These are phyloP conservation scores for Gossypium australe DNA, from an alignment of 345 rosid species.

Conservation along the genomic window DNA sequence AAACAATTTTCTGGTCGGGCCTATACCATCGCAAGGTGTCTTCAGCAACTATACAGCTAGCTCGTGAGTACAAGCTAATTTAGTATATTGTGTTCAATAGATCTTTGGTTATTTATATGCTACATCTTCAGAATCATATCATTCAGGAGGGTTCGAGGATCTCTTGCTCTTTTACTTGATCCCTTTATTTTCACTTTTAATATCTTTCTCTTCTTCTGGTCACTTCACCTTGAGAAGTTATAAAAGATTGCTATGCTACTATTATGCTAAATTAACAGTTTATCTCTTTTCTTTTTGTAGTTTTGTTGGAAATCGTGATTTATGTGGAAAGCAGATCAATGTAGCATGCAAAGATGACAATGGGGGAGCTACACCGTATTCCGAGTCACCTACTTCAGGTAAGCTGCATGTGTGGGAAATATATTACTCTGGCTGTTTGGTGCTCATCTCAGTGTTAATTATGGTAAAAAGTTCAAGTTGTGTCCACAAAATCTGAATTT, in stretches of 20 bases:
- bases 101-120: constrained; percentile 1
- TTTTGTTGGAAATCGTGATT: constrained; percentile 63
- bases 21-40: constrained; percentile 74
- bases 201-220: neutral
- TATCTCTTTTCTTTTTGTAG: constrained; percentile 32
- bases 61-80: constrained; percentile 52
- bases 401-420: constrained; percentile 10
- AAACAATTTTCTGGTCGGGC: constrained; percentile 81
- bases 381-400: constrained; percentile 49
- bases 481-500: neutral
- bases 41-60: constrained; percentile 46
- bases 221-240: neutral
- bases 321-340: constrained; percentile 84
- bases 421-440: neutral
- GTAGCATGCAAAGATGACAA: constrained; percentile 46
- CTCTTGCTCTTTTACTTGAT: neutral
- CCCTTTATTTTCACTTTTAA: neutral
- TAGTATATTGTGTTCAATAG: neutral
- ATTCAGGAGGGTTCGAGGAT: neutral
- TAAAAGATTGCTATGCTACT: neutral
- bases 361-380: constrained; percentile 41
- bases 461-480: neutral
- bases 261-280: neutral
- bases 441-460: constrained; percentile 3
- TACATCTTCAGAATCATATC: neutral